phyloP scores from a whole-genome alignment of 1,139 yeast species.

The Geotrichum cucujoidarum region DNA sequence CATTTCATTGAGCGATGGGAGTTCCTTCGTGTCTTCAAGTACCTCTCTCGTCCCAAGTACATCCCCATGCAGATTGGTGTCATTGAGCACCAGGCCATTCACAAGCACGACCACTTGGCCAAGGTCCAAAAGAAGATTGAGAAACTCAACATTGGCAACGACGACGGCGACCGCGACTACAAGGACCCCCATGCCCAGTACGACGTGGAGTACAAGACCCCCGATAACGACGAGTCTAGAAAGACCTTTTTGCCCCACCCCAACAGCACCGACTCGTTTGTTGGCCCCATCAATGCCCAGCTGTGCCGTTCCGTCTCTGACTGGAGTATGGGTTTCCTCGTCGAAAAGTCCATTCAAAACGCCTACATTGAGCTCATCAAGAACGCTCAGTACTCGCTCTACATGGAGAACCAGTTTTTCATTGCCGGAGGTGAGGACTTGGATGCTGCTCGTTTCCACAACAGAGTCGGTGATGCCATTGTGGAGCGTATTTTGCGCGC shows the following conservation, averaged over 20 bases:
- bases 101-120: conserved; percentile 2
- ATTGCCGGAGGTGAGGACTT: conserved; percentile 21
- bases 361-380: conserved; percentile 20
- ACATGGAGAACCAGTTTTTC: conserved; percentile 24
- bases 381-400: conserved; percentile 20
- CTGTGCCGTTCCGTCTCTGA: conserved; percentile 21
- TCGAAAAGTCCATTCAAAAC: conserved; percentile 22
- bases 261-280: conserved; percentile 13
- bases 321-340: conserved; percentile 24
- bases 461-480: conserved; percentile 23
- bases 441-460: conserved; percentile 19
- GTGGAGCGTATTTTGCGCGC: conserved; percentile 21
- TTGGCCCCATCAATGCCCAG: conserved; percentile 20
- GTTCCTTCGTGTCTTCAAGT: conserved; percentile 21
- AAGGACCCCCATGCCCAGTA: conserved; percentile 16
- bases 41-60: conserved; percentile 21
- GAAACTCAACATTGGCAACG: conserved; percentile 3
- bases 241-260: conserved; percentile 17
- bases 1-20: conserved; percentile 25
- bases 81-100: conserved; percentile 14
- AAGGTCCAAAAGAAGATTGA: conserved; percentile 4
- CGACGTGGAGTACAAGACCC: conserved; percentile 14
- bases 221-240: conserved; percentile 13
- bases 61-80: conserved; percentile 20
- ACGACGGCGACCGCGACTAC: conserved; percentile 10